Evolutionary conservation across 2,329 filamentous ascomycete genomes (phyloP).

Genomic region (Colletotrichum tropicale): DNA sequence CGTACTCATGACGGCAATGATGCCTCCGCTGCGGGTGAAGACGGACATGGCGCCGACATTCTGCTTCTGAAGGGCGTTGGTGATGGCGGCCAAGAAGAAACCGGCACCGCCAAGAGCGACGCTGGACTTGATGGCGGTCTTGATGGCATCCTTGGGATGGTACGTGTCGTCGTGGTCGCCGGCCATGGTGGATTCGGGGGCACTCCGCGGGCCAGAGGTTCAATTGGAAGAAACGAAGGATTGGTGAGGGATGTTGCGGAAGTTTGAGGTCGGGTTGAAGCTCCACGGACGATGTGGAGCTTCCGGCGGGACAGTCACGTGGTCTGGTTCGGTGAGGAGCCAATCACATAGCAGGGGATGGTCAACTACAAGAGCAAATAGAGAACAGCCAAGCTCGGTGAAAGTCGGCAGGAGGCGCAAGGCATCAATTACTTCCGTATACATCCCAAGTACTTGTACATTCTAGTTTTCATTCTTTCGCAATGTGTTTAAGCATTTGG

Average conservation of each 20-base stretch:
- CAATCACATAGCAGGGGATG: conserved; percentile 19
- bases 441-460: background rate
- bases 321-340: background rate
- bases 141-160: conserved; percentile 77
- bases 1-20: conserved; percentile 54
- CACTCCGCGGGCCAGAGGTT: conserved; percentile 15
- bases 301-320: conserved; percentile 1
- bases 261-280: conserved; percentile 23
- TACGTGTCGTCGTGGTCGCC: conserved; percentile 53
- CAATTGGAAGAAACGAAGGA: conserved; percentile 14
- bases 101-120: conserved; percentile 71
- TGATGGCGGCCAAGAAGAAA: conserved; percentile 75
- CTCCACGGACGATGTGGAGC: conserved; percentile 17
- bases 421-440: background rate
- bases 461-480: background rate
- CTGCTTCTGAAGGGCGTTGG: conserved; percentile 83
- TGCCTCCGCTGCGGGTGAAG: conserved; percentile 78
- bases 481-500: background rate
- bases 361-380: background rate
- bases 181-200: conserved; percentile 21
- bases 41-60: conserved; percentile 84
- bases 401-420: background rate
- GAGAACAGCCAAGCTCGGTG: background rate
- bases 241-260: conserved; percentile 20
- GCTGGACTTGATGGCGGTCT: conserved; percentile 67